Conservation (phyloP, 768 basidiomycete genomes). For the Tricholoma matsutake region DNA sequence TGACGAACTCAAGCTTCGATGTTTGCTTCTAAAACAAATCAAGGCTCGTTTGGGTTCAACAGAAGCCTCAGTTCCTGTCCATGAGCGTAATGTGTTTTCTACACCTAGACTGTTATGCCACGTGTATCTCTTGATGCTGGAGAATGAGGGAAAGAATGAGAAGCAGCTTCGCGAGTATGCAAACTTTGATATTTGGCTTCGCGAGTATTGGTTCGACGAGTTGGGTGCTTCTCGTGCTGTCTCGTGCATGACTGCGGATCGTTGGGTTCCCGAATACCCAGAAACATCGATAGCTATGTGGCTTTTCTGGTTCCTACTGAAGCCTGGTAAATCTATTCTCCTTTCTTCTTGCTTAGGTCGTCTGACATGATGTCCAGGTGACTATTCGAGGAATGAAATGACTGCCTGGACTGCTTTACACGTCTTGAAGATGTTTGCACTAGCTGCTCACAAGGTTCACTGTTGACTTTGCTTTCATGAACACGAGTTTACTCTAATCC, state of each 20-base stretch:
- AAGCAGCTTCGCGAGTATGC: constrained; percentile 70
- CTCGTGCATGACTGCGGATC: constrained; percentile 35
- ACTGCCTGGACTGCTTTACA: constrained; percentile 44
- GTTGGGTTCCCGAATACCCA: constrained; percentile 57
- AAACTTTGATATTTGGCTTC: constrained; percentile 58
- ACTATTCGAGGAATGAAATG: constrained; percentile 38
- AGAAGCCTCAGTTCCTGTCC: constrained; percentile 18
- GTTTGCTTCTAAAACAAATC: constrained; percentile 53
- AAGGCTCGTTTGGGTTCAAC: constrained; percentile 41
- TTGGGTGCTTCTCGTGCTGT: constrained; percentile 53
- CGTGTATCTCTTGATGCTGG: constrained; percentile 75
- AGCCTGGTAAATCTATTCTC: constrained; percentile 43
- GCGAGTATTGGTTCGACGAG: constrained; percentile 62
- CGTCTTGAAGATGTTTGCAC: constrained; percentile 57
- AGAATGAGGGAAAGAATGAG: constrained; percentile 75
- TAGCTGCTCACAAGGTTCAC: constrained; percentile 60
- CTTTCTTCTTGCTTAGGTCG: neutral
- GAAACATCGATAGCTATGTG: constrained; percentile 67
- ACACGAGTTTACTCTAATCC: constrained; percentile 6
- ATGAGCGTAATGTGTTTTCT: constrained; percentile 17
- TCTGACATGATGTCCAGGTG: constrained; percentile 33
- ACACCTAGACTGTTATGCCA: constrained; percentile 57
- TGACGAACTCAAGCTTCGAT: constrained; percentile 65
- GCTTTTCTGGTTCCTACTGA: constrained; percentile 74
- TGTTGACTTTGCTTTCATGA: neutral